phyloP scores from a whole-genome alignment of 1,139 yeast genomes.

The Petasospora rhodanensis region DNA sequence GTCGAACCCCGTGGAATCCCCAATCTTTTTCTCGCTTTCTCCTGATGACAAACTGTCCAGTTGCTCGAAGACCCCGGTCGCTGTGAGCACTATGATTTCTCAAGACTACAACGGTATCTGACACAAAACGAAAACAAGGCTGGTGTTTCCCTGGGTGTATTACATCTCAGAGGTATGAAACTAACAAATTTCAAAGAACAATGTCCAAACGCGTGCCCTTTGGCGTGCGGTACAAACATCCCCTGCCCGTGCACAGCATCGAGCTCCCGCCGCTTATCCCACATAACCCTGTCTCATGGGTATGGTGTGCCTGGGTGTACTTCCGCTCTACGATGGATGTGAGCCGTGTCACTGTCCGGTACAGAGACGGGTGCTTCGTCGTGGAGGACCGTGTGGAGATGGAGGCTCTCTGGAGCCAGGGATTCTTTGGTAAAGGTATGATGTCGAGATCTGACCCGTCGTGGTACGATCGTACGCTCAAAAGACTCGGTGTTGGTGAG shows the following conservation, averaged over 20 bases:
- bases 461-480: conserved; percentile 65
- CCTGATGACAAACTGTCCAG: conserved; percentile 42
- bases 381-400: conserved; percentile 45
- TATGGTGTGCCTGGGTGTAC: conserved; percentile 37
- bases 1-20: no score
- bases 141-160: not conserved
- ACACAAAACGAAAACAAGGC: conserved; percentile 24
- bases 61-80: conserved; percentile 54
- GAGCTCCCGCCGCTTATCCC: conserved; percentile 44
- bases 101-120: conserved; percentile 99
- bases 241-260: conserved; percentile 37
- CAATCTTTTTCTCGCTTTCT: no score
- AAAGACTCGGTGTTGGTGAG: conserved; percentile 42
- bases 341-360: conserved; percentile 13
- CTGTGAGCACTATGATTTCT: conserved; percentile 76
- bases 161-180: not conserved
- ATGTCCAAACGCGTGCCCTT: conserved; percentile 31
- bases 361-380: conserved; percentile 36
- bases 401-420: conserved; percentile 70
- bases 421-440: conserved; percentile 92
- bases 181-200: conserved; percentile 5
- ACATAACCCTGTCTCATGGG: conserved; percentile 62
- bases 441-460: conserved; percentile 90
- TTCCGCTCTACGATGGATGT: conserved; percentile 16
- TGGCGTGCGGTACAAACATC: conserved; percentile 29